Evolutionary conservation across 1,284 basidiomycete genomes (phyloP).

Genomic region (Tilletia walkeri): DNA sequence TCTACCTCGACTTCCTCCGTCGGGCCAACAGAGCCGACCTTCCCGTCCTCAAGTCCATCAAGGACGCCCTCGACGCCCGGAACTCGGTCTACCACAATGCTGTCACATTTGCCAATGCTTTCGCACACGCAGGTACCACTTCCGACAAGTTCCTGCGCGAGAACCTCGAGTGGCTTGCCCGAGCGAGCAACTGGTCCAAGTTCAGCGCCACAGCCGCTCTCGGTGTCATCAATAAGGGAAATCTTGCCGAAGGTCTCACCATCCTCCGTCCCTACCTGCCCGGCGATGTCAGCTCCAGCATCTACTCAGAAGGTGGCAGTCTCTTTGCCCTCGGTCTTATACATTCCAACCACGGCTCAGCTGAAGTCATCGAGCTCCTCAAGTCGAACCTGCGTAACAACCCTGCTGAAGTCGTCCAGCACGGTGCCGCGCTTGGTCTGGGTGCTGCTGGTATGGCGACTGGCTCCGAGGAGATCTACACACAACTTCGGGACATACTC

Average conservation of each 20-base stretch:
- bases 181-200: conserved; percentile 56
- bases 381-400: conserved; percentile 53
- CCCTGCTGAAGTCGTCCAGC: conserved; percentile 53
- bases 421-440: conserved; percentile 54
- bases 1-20: conserved; percentile 54
- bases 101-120: conserved; percentile 54
- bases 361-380: conserved; percentile 50
- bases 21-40: conserved; percentile 53
- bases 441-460: conserved; percentile 56
- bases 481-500: conserved; percentile 52
- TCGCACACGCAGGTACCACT: conserved; percentile 55
- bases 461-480: conserved; percentile 54
- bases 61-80: conserved; percentile 53
- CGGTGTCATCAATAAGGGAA: conserved; percentile 55
- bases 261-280: conserved; percentile 54
- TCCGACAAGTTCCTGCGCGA: conserved; percentile 55
- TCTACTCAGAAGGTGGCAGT: conserved; percentile 54
- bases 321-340: conserved; percentile 55
- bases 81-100: conserved; percentile 55
- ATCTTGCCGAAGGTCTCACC: conserved; percentile 50
- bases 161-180: conserved; percentile 55
- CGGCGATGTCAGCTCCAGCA: conserved; percentile 48
- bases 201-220: conserved; percentile 55
- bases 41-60: conserved; percentile 51
- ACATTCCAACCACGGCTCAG: conserved; percentile 54